A percentile compares a stretch with the other conserved stretches of the same genome.
These are phyloP conservation scores for Polytrichum formosum DNA, from an alignment of 225 moss, liverwort and hornwort genomes.

Conservation along the genomic window DNA sequence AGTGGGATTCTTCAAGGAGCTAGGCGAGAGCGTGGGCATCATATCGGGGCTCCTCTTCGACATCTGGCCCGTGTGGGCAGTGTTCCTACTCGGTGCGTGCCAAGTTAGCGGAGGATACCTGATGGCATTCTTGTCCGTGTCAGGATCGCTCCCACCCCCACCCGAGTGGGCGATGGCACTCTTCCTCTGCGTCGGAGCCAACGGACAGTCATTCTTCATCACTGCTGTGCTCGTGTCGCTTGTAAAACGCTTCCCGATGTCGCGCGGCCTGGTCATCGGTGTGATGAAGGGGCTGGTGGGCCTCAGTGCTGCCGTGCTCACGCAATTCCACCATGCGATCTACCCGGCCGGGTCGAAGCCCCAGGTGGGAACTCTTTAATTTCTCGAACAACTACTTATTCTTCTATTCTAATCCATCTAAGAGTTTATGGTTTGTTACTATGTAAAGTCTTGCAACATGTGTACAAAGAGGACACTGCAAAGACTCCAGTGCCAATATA, in stretches of 20 bases:
- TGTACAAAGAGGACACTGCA: too few species aligned
- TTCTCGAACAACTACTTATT: too few species aligned
- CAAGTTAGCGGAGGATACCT: slow-evolving; percentile 39
- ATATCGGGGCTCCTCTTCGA: slow-evolving; percentile 49
- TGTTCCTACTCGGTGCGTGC: slow-evolving; percentile 32
- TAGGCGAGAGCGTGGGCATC: slow-evolving; percentile 46
- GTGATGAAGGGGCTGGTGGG: slow-evolving; percentile 44
- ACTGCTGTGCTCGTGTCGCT: slow-evolving; percentile 36
- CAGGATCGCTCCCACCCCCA: slow-evolving; percentile 15
- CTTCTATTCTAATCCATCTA: too few species aligned
- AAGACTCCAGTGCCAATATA: too few species aligned
- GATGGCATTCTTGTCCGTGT: slow-evolving; percentile 30
- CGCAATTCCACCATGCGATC: slow-evolving; percentile 20
- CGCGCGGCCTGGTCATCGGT: slow-evolving; percentile 43
- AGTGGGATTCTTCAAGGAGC: slow-evolving; percentile 51
- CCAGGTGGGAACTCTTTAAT: too few species aligned
- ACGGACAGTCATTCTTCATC: slow-evolving; percentile 51
- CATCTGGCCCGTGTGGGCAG: slow-evolving; percentile 34
- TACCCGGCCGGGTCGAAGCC: slow-evolving; percentile 5
- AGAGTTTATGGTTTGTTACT: too few species aligned
- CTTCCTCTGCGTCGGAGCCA: slow-evolving; percentile 36
- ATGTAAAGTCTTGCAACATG: too few species aligned
- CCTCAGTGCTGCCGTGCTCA: slow-evolving; percentile 37
- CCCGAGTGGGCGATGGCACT: slow-evolving; percentile 41
- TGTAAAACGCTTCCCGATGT: slow-evolving; percentile 41